Evolutionary conservation across 768 basidiomycete genomes (phyloP), one percentile per base, ranked within the genome.

Genomic region (Podaxis sp.): DNA sequence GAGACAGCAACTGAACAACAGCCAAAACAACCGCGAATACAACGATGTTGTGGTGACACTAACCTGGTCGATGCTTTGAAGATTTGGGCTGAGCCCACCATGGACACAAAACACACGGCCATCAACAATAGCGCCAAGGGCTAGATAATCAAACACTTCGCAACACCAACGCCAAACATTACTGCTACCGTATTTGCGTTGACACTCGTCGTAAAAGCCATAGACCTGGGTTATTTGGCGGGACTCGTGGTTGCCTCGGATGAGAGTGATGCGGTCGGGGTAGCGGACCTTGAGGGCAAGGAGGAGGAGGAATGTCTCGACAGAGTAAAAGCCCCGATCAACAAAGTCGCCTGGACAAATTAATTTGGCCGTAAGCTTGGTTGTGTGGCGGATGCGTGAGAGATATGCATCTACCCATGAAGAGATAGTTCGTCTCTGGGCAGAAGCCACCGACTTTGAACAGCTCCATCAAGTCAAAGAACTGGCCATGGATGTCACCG

Each of bases 121-220:
- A 73, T 99, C 96, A n/a, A 99, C 95, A 67, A 99, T 88, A 17
- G 96, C 96, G 12, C 91, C 95, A 44, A 99, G 79, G 30, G 93
- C 92, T 52, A 99, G 86, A 75, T 97, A 98, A 74, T 99, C 96
- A 68, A 99, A 99, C 8, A 99, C 95, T 71, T 99, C 96, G 73
- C 95, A 98, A 75, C 96, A 98, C 87, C 95, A 97, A 66, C 96
- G 78, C 96, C 96, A 98, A 60, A 99, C 96, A 74, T 95, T 95
- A 64, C 87, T 88, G 69, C 85, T 87, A 3, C 96, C 96, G 70
- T 97, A 99, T 74, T 99, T 99, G 38, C 96, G 80, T 75, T 95
- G 92, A 74, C 96, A 99, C 72, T 99, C 96, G 75, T 99, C 96
- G 75, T 93, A 94, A 71, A 94, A 94, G 20, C 93, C 92, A 72